These are phyloP conservation scores for Vaccinium vitisidaea DNA, from an alignment of 148 eudicot genomes.

Conservation along the genomic window DNA sequence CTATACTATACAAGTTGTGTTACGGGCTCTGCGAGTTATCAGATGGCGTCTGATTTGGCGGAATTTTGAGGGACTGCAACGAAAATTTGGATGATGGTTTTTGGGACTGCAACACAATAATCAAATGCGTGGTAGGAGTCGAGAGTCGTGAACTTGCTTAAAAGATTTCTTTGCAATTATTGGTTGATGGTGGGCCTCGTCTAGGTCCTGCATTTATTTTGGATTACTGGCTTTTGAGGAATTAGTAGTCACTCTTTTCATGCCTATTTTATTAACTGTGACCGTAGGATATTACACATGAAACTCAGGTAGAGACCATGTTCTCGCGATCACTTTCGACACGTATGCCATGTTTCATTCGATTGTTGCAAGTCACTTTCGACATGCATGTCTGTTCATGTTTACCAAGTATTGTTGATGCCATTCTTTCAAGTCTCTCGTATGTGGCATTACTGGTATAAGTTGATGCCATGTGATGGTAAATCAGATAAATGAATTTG, in stretches of 20 bases:
- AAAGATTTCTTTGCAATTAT: background rate
- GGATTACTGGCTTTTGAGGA: background rate
- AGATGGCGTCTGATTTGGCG: background rate
- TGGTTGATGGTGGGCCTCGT: background rate
- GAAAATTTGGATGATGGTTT: background rate
- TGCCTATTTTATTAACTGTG: background rate
- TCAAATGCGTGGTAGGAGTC: too few species aligned
- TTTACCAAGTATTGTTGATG: too few species aligned
- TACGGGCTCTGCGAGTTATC: background rate
- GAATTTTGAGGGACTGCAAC: background rate
- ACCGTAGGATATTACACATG: background rate
- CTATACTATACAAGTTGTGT: background rate
- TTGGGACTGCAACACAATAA: too few species aligned
- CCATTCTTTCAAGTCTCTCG: too few species aligned
- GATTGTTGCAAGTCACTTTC: too few species aligned
- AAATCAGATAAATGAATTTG: too few species aligned
- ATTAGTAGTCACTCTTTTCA: background rate
- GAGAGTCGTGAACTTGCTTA: background rate
- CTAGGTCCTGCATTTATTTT: background rate
- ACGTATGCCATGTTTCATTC: too few species aligned
- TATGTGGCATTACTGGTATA: too few species aligned
- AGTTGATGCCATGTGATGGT: too few species aligned
- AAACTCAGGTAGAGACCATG: background rate
- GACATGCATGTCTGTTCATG: too few species aligned
- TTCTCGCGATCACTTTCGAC: background rate